phyloP scores from a whole-genome alignment of 176 grass and related monocot genomes.

The Thinopyrum elongatum region DNA sequence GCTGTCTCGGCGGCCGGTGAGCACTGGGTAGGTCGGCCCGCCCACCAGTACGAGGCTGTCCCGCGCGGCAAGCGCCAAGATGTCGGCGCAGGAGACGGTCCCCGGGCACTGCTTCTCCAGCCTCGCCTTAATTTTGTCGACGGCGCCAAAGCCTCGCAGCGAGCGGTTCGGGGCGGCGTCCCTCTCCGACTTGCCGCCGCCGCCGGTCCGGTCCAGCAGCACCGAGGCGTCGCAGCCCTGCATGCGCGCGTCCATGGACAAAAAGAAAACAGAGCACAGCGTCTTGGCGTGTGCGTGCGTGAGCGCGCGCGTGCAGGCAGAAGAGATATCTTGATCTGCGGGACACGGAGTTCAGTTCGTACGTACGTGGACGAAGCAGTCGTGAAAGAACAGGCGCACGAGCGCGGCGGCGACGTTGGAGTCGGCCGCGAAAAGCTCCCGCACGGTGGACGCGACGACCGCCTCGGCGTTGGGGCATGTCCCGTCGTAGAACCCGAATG shows the following conservation, averaged over 20 bases:
- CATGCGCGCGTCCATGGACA: background rate
- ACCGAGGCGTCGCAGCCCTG: conserved; percentile 70
- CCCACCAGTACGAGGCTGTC: conserved; percentile 53
- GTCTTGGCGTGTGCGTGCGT: conserved; percentile 25
- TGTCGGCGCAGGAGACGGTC: conserved; percentile 58
- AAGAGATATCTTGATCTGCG: background rate
- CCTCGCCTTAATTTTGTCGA: conserved; percentile 47
- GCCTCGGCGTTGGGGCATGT: conserved; percentile 40
- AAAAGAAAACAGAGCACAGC: background rate
- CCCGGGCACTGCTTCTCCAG: conserved; percentile 43
- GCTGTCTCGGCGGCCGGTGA: conserved; percentile 55
- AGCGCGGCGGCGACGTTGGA: conserved; percentile 37
- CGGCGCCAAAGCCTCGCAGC: conserved; percentile 35
- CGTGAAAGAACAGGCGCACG: conserved; percentile 56
- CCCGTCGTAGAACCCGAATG: conserved; percentile 53
- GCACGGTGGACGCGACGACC: conserved; percentile 40
- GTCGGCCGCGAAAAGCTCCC: conserved; percentile 22
- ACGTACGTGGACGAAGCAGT: conserved; percentile 57
- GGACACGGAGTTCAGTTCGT: background rate
- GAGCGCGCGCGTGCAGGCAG: background rate
- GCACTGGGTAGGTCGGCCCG: conserved; percentile 40
- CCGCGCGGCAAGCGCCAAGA: conserved; percentile 45
- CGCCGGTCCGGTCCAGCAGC: conserved; percentile 30
- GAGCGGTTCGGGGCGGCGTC: conserved; percentile 48
- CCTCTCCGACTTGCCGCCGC: conserved; percentile 35